Base-by-base conservation (phyloP, 2,329 filamentous ascomycete species). In the Colletotrichum agaves region DNA sequence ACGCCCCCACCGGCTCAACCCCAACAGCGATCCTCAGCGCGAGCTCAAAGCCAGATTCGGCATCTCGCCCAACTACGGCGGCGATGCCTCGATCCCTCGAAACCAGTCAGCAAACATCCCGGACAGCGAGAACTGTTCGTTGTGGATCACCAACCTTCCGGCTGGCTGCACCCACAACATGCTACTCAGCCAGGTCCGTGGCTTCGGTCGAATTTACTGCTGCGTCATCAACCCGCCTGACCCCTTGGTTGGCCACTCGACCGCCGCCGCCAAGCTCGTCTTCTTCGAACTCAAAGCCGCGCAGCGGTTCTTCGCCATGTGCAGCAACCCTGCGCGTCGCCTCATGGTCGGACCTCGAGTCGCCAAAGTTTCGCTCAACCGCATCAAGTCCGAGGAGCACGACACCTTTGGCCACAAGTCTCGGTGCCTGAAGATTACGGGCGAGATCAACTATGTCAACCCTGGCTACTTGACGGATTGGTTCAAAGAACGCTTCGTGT, bases 121-220 rank as follows among this genome's bases (percentile, higher is more conserved):
- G 0, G 74, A 80, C 35, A 67, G 73, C 3, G 62, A 80, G 35
- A 88, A 86, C 73, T 86, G 84, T 35, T 80, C 84, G 0, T 75
- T 88, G 1, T 88, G 85, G 81, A 70, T 88, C 27, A 84, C 82
- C 2, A 83, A 85, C 56, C 78, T 88, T 0, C 83, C 85, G 0
- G 77, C 81, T 0, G 69, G 78, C 27, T 74, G 84, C 46, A 80
- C 77, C 2, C 78, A 82, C 44, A 70, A 74, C 27, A 77, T 82
- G 70, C 82, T 88, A 1, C 80, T 88, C 1, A 64, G 71, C 1
- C 69, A 76, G 3, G 80, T 88, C 47, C 78, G 80, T 11, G 72
- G 78, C 67, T 76, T 82, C 33, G 86, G 86, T 2, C 84, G 86
- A 62, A 75, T 88, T 11, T 87, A 78, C 72, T 83, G 84, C 50